Base-by-base conservation (phyloP, 257 asterid species). In the Scutellaria minor region DNA sequence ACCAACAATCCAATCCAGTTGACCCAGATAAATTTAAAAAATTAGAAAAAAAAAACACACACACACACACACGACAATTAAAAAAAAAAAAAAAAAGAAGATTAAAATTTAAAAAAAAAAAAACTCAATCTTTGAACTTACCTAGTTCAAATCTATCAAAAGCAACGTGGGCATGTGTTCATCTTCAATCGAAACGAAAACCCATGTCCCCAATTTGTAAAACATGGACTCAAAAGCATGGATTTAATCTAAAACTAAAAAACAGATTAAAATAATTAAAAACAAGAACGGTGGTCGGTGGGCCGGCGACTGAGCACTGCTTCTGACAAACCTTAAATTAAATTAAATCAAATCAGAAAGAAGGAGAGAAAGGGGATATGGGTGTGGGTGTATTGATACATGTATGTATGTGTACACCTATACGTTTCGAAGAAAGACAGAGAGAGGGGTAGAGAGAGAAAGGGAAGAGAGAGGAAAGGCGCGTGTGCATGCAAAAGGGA, bases 401-500 rank as follows among this genome's bases (percentile, higher is more conserved):
- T 58, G 64, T 40, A 50, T 54, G 51, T 44, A 71, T 40, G 18
- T 18, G 18, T 18, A 62, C 13, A 18, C 51, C 31, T 46, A 65
- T 66, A 77, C 5, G 37, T 31, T 31, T 31, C 4, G 4, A 31
- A 81, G 78, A 81, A 77, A 73, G 74, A 75, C n/a, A 41, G 50
- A 6, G 63, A 39, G 56, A 8, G 62, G 39, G 5, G 14, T 60
- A 60, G 66, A 60, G 67, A 61, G 67, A 41, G 67, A 41, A 15
- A 5, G 73, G 37, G 51, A 1, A 1, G 42, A 31, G 79, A 68
- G 78, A 82, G 84, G 78, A 82, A 83, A 64, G 74, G 86, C 79
- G 86, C 80, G 86, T 55, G 81, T 84, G 89, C 96, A 89, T 89
- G 93, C 96, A 84, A 78, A 76, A 27, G 73, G 68, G 68, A 62